Evolutionary conservation across 306 rosid genomes (phyloP), one percentile per base, ranked within the genome.

Genomic region (Astragalus membranaceus): DNA sequence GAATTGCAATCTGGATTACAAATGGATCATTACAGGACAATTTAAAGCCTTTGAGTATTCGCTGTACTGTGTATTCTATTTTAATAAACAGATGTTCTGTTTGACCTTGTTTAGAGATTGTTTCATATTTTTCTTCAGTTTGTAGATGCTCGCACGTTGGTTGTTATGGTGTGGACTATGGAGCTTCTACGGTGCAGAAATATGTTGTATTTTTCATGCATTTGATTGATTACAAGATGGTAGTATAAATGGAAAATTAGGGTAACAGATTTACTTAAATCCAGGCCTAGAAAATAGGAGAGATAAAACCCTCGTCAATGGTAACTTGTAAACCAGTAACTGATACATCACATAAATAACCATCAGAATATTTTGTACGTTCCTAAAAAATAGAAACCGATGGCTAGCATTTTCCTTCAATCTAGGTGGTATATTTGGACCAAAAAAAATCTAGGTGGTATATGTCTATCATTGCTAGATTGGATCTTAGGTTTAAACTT

Each of bases 71-170:
- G n/a, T 67, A 72, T n/a, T 61, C 62, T 36, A 17, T 44, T 74
- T 26, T 10, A 46, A 42, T 52, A 61, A 39, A 61, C 44, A 8
- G 12, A 75, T 55, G 54, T 36, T 68, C 64, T 69, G 57, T 56
- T 56, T 44, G 67, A 15, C 48, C 41, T 60, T 78, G 16, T 33
- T 71, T 51, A 64, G 49, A 51, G 33, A 20, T 39, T 81, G 64
- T 56, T 72, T 48, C 13, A 15, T 41, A 7, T 44, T 58, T 59
- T 54, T 51, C 47, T 59, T 35, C 10, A 56, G 17, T 55, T 55
- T 55, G 16, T 55, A 55, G 62, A 26, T 29, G 41, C 41, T 54
- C 13, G 5, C 13, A 8, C 20, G 13, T 48, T 48, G 53, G 53
- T 48, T 48, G 53, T 47, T 48, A 48, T 48, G 10, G 2, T 14